phyloP scores from a whole-genome alignment of 495 filamentous ascomycete genomes.

The Aspergillus conjunctus region DNA sequence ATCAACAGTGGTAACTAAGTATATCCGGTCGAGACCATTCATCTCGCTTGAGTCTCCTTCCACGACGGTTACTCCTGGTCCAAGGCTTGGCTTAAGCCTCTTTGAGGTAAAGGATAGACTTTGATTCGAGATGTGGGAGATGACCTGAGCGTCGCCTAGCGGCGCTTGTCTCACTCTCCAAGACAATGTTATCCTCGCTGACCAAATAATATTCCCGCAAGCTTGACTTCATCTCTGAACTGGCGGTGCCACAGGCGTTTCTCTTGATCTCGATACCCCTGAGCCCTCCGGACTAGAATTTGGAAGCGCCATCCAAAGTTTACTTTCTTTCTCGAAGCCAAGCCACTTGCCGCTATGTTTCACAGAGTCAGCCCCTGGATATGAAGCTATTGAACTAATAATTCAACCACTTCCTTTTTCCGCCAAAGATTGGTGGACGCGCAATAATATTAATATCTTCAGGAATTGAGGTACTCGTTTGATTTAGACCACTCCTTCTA shows the following conservation, averaged over 20 bases:
- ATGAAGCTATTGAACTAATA: too few relatives aligned
- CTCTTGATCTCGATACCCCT: too few relatives aligned
- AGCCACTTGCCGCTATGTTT: too few relatives aligned
- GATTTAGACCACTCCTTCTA: too few relatives aligned
- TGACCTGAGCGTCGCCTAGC: background rate
- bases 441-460: too few relatives aligned
- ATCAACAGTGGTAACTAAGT: background rate
- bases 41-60: background rate
- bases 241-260: background rate
- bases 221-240: background rate
- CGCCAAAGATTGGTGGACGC: too few relatives aligned
- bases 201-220: background rate
- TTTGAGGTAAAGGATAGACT: constrained; percentile 11
- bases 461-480: too few relatives aligned
- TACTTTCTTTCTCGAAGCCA: too few relatives aligned
- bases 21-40: constrained; percentile 3
- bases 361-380: too few relatives aligned
- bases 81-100: constrained; percentile 21
- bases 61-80: constrained; percentile 8
- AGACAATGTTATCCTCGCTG: background rate
- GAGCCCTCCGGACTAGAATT: too few relatives aligned
- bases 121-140: background rate
- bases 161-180: background rate
- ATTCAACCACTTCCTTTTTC: too few relatives aligned
- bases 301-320: too few relatives aligned